A percentile compares a stretch with the other conserved stretches of the same genome.
Conservation (phyloP, 176 grass and related monocot species). For the Carex scoparia region DNA sequence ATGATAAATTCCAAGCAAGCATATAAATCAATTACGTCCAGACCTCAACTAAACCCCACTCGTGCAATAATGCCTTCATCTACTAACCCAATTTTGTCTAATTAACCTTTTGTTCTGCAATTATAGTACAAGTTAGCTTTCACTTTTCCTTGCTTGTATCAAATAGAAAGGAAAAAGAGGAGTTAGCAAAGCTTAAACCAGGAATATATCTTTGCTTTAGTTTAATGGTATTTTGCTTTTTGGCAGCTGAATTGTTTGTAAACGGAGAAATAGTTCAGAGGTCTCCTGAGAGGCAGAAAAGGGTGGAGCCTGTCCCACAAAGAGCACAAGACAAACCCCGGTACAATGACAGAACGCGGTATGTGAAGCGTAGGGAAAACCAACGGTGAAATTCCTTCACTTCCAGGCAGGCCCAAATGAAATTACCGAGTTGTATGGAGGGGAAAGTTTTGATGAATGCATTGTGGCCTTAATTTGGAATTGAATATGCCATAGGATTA, state of each 20-base stretch:
- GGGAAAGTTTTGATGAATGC: background rate
- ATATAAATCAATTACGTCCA: background rate
- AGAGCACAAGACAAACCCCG: conserved; percentile 87
- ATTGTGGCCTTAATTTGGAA: background rate
- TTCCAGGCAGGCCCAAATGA: background rate
- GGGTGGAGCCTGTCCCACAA: conserved; percentile 79
- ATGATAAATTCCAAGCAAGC: background rate
- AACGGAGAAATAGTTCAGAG: conserved; percentile 87
- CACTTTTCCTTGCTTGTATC: background rate
- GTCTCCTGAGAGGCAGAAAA: conserved; percentile 89
- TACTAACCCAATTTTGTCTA: background rate
- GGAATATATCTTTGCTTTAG: background rate
- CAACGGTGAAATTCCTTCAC: conserved; percentile 41
- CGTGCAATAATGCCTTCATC: background rate
- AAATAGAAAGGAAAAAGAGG: background rate
- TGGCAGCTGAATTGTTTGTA: conserved; percentile 89
- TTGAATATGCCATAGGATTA: background rate
- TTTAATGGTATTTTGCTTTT: conserved; percentile 29
- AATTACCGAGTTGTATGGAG: background rate
- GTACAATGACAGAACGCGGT: conserved; percentile 84
- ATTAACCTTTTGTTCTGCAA: background rate
- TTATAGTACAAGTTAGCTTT: background rate
- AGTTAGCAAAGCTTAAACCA: background rate
- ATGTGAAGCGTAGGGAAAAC: conserved; percentile 79
- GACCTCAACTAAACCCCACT: background rate